Evolutionary conservation across 2,329 filamentous ascomycete species (phyloP), one percentile per base, ranked within the genome.

Genomic region (Aspergillus awamori): DNA sequence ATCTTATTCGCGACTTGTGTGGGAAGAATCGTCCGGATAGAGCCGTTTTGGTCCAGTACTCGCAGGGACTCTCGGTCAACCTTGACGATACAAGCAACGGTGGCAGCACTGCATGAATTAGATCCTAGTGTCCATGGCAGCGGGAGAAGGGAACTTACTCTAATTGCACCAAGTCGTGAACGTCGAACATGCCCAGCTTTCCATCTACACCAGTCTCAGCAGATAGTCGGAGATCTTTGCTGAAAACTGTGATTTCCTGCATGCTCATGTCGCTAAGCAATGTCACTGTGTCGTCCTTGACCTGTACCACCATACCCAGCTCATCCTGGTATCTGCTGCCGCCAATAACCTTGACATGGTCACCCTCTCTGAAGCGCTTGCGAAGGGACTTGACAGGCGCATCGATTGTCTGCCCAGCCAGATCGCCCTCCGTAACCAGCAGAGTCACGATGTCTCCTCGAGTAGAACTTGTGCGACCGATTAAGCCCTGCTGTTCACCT

Each of bases 261-360:
- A 95, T 94, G 63, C 87, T 95, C 75, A 95, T 92, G 78, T 99
- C 95, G 52, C 92, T 97, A 66, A 99, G 82, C 66, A 99, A 82
- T 1, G 95, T 98, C 60, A 99, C 93, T 41, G 91, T 89, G 74
- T 99, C 95, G 62, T 96, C 92, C 53, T 87, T 89, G 67, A 97
- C 95, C 75, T 92, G 92, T 66, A 98, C 93, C 55, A 99, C 93
- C 86, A 97, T 96, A 77, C 95, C 95, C 48, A 98, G 90, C 79
- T 99, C 95, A 69, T 97, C 95, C 58, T 91, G 88, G 76, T 93
- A 98, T 69, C 92, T 90, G 80, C 93, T 97, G 41, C 93, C 94
- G 58, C 95, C 94, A 74, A 97, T 96, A 68, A 99, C 95, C 81
- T 98, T 98, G 81, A 99, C 95, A 73, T 99, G 95, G 72, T 99